Base-by-base conservation (phyloP, 2,329 filamentous ascomycete species). In the Emydomyces testavorans region DNA sequence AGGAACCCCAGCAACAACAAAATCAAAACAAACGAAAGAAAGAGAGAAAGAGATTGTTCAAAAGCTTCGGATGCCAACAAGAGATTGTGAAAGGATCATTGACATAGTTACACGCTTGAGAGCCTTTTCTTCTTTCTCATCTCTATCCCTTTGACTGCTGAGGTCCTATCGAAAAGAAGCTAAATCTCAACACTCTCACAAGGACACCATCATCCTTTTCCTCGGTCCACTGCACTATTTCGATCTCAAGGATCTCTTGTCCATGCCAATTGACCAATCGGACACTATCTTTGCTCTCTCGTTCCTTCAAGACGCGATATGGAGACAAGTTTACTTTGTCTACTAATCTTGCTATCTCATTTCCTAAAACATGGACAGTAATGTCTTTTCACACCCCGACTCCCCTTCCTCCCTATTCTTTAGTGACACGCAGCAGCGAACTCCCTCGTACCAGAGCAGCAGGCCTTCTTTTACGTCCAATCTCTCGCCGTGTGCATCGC, bases 401-500 rank as follows among this genome's bases (percentile, higher is more conserved):
- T 35, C 35, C 36, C 39, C 46, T 31, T 34, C 26, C 23, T 3
- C 18, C 21, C 4, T 20, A 10, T 1, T 11, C 38, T 13, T 7
- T 7, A 21, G 35, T 48, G 35, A 43, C 23, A 42, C 20, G 15
- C 46, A 36, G 24, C 29, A 34, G 6, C 50, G 31, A 31, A 32
- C 6, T 18, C 44, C 28, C 18, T 48, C 47, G 31, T 50, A 16
- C 34, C 49, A 44, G 23, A 31, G 28, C n/a, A 31, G n/a, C 23
- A 46, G 43, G 18, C 38, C 45, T 28, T 47, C 37, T 41, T 23
- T 51, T 49, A 23, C 48, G 23, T 40, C 36, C 28, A 34, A 49
- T 49, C 42, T 47, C 48, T 46, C 37, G 42, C 48, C 52, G 26
- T 43, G 41, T 26, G 29, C 54, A 16, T 50, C 57, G 40, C 45